These are phyloP conservation scores for Steccherinum ochraceum DNA, from an alignment of 768 basidiomycete species.

Conservation along the genomic window DNA sequence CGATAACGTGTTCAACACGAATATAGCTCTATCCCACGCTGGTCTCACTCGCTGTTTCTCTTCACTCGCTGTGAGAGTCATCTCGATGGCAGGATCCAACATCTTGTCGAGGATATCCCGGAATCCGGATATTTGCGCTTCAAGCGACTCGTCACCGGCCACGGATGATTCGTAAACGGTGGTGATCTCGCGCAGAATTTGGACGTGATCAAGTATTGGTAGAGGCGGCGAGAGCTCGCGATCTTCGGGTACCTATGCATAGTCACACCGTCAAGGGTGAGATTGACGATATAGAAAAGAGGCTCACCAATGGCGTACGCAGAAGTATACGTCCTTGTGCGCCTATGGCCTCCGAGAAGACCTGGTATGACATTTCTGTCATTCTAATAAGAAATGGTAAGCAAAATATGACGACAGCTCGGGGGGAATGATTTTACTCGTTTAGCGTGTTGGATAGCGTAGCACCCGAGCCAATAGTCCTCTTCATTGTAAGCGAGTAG, in stretches of 20 bases:
- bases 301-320: constrained; percentile 47
- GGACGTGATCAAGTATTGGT: constrained; percentile 73
- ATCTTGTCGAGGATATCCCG: constrained; percentile 75
- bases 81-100: constrained; percentile 76
- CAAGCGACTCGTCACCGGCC: constrained; percentile 40
- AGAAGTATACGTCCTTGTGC: constrained; percentile 67
- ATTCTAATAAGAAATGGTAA: constrained; percentile 57
- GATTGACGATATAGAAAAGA: not conserved
- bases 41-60: constrained; percentile 49
- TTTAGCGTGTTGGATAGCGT: constrained; percentile 67
- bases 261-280: too few species aligned
- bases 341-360: constrained; percentile 86
- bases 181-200: constrained; percentile 86
- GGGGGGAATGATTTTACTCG: constrained; percentile 55
- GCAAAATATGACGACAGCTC: too few species aligned
- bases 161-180: constrained; percentile 83
- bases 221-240: constrained; percentile 67
- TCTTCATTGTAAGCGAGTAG: constrained; percentile 86
- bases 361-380: constrained; percentile 70
- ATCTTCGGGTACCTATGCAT: constrained; percentile 57
- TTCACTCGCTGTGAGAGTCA: constrained; percentile 64
- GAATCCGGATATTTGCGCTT: constrained; percentile 35
- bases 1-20: constrained; percentile 78
- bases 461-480: constrained; percentile 85
- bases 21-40: constrained; percentile 79